Evolutionary conservation across 257 asterid genomes (phyloP), one percentile per base, ranked within the genome.

Genomic region (Avicennia marina): DNA sequence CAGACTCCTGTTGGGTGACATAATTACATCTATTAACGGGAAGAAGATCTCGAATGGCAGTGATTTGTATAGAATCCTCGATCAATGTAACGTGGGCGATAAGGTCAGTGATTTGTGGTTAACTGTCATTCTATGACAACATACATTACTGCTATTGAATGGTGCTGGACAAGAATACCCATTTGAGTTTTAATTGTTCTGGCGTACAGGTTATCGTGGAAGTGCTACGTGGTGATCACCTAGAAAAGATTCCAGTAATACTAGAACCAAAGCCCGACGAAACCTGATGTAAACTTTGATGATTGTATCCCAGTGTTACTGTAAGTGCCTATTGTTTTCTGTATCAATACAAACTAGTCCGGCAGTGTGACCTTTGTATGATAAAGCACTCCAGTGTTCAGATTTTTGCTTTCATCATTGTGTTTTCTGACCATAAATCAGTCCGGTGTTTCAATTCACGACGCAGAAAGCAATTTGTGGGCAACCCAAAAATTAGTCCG

Each of bases 231-330:
- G 99, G 86, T 41, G 99, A 93, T 77, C 81, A 81, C 58, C 45
- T 80, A 75, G 97, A 94, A 75, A 94, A 93, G 66, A 80, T 93
- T 62, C 94, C 95, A 38, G 97, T 93, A 45, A 12, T 66, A 67
- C 89, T 93, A 31, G 99, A 93, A 74, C 97, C 96, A 46, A 89
- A 82, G 73, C 96, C 86, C n/a, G 96, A 86, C 18, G 95, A 85
- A 77, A 68, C 99, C 36, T 93, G 60, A 60, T 7, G 9, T n/a
- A n/a, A n/a, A n/a, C n/a, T 45, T 16, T 57, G 52, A 48, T n/a
- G n/a, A n/a, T n/a, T n/a, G n/a, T n/a, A n/a, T n/a, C n/a, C n/a
- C n/a, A n/a, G n/a, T n/a, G n/a, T 57, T 19, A 13, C 39, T 64
- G 67, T 58, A 64, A 65, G 58, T 70, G 64, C 41, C 41, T 8